Evolutionary conservation across 176 grass and related monocot species (phyloP), one percentile per base, ranked within the genome.

Genomic region (Tuctoria greenei): DNA sequence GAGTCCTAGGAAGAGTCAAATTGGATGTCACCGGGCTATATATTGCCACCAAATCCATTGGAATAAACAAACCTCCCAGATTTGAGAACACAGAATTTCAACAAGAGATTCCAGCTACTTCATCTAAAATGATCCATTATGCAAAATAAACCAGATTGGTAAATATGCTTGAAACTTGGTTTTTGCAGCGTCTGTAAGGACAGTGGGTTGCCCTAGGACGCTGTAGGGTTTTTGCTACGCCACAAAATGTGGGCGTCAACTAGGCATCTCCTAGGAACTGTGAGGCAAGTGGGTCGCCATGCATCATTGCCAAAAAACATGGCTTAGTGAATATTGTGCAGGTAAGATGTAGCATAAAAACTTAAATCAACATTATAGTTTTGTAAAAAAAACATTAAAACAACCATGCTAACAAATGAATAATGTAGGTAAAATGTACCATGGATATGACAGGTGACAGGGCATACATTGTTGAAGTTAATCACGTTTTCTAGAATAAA

Each of bases 131-230:
- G 20, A 66, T 41, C 10, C 4, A 35, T 28, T 63, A 71, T 40
- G 58, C 66, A 38, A 58, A 75, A 10, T 0, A 75, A n/a, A 35
- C 34, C 28, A 51, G 21, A 61, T 83, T 75, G 28, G 42, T 76
- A 10, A 62, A 10, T 70, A 62, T 38, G 65, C 15, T 69, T 77
- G 36, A 69, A 76, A 58, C 72, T 43, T 7, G 47, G 47, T 7
- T 18, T 20, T 6, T 51, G 17, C 17, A 1, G 17, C 16, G 1
- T 51, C 47, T 4, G 47, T 6, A 7, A 16, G 5, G 16, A 50
- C 47, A 18, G 47, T 18, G 47, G 16, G 16, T 50, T 18, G 47
- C 47, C 47, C 16, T 50, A 4, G 47, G 47, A 46, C 47, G 5
- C 4, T 16, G 45, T 13, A 47, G 12, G 45, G 14, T 16, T 47